A percentile compares a stretch with the other conserved stretches of the same genome.
Conservation (phyloP, 2,329 filamentous ascomycete species). For the Aaosphaeria arxii region DNA sequence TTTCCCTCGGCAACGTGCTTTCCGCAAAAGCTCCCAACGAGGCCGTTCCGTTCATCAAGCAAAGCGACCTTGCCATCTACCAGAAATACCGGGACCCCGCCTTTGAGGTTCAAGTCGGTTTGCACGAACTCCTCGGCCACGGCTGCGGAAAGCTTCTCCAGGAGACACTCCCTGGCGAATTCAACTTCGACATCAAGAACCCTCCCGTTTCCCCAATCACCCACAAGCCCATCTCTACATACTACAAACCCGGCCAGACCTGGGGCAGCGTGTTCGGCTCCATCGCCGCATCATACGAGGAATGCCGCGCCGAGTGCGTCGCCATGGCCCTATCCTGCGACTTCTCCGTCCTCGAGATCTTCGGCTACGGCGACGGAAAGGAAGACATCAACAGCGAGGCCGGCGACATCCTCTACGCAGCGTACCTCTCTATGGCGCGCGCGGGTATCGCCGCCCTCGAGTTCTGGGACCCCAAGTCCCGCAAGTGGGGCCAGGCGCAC, state of each 20-base stretch:
- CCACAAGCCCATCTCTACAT: constrained; percentile 73
- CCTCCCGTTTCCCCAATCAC: constrained; percentile 80
- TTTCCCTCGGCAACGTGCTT: constrained; percentile 88
- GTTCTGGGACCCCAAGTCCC: constrained; percentile 88
- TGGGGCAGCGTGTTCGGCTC: constrained; percentile 92
- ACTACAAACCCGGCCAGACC: constrained; percentile 93
- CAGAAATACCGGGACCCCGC: constrained; percentile 79
- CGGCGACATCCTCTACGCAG: constrained; percentile 81
- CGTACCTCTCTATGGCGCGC: constrained; percentile 90
- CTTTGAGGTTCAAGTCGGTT: constrained; percentile 93
- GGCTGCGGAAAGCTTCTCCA: constrained; percentile 92
- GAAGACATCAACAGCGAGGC: constrained; percentile 71
- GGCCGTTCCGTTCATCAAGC: constrained; percentile 83
- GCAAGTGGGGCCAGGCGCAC: constrained; percentile 82
- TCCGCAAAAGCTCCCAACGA: constrained; percentile 90
- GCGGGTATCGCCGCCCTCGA: constrained; percentile 87
- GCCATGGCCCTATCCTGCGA: constrained; percentile 90
- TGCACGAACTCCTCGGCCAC: constrained; percentile 86
- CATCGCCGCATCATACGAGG: constrained; percentile 85
- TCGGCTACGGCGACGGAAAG: constrained; percentile 80
- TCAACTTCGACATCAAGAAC: constrained; percentile 82
- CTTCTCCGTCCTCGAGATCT: constrained; percentile 83
- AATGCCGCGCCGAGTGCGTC: constrained; percentile 90
- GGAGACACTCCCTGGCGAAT: constrained; percentile 76
- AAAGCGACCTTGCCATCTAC: constrained; percentile 74